Percentiles rank a stretch among this genome's conserved stretches.
These are phyloP conservation scores for Persicaria tinctoria DNA, from an alignment of 148 eudicot species.

Conservation along the genomic window DNA sequence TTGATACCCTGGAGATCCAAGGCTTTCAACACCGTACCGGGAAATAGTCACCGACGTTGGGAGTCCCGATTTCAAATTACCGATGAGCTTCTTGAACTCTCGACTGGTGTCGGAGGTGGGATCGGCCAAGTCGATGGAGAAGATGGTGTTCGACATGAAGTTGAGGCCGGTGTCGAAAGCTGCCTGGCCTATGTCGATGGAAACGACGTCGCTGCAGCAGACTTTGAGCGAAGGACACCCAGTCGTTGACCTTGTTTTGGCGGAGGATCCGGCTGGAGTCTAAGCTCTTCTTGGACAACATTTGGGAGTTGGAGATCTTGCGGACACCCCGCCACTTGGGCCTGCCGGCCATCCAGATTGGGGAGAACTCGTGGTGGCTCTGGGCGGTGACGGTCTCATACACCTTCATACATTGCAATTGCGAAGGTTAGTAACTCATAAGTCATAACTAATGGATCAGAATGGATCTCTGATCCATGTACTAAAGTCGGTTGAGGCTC, in stretches of 20 bases:
- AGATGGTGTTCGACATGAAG: constrained; percentile 28
- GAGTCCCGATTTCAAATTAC: constrained; percentile 20
- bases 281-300: constrained; percentile 24
- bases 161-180: constrained; percentile 22
- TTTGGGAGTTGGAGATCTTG: constrained; percentile 24
- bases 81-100: constrained; percentile 14
- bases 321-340: constrained; percentile 33
- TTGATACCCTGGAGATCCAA: constrained; percentile 26
- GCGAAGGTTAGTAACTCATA: too few species aligned
- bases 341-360: constrained; percentile 19
- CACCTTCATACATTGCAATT: neutral
- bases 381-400: neutral
- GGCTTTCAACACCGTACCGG: constrained; percentile 18
- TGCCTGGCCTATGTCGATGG: constrained; percentile 29
- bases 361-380: constrained; percentile 21
- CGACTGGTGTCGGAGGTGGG: constrained; percentile 9
- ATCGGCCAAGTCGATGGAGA: constrained; percentile 26
- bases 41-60: constrained; percentile 31
- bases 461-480: too few species aligned
- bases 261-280: constrained; percentile 20
- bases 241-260: constrained; percentile 17
- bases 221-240: constrained; percentile 15
- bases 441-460: too few species aligned
- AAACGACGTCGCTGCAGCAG: constrained; percentile 20
- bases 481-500: too few species aligned